These are phyloP conservation scores for Parasitella parasitica DNA, from an alignment of 371 early-diverging fungal species.

Conservation along the genomic window DNA sequence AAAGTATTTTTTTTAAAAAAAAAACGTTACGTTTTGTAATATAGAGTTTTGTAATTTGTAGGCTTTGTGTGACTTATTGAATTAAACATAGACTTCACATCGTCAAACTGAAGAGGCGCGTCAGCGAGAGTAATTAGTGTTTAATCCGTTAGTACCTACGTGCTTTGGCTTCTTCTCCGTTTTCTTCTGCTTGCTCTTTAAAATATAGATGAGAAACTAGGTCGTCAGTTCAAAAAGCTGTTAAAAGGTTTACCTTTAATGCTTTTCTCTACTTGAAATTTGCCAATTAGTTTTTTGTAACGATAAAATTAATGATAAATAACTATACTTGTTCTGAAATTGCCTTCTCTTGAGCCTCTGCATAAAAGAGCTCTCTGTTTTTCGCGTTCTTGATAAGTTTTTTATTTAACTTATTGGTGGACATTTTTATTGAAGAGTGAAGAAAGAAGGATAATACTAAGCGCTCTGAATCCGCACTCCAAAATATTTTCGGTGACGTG, in stretches of 20 bases:
- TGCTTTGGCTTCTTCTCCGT: slow-evolving; percentile 4
- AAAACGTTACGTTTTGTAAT: slow-evolving; percentile 16
- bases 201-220: slow-evolving; percentile 11
- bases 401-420: slow-evolving; percentile 13
- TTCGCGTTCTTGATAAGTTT: slow-evolving; percentile 12
- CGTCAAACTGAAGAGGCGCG: slow-evolving; percentile 12
- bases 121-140: slow-evolving; percentile 17
- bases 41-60: not conserved
- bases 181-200: slow-evolving; percentile 4
- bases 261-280: slow-evolving; percentile 6
- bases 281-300: slow-evolving; percentile 9
- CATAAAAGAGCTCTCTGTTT: slow-evolving; percentile 19
- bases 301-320: slow-evolving; percentile 9
- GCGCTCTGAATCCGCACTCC: not conserved
- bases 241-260: slow-evolving; percentile 13
- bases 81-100: slow-evolving; percentile 4
- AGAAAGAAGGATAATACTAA: not conserved
- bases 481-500: not conserved
- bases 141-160: slow-evolving; percentile 10
- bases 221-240: slow-evolving; percentile 12
- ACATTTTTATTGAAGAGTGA: slow-evolving; percentile 13
- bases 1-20: slow-evolving; percentile 11
- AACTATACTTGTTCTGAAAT: slow-evolving; percentile 14
- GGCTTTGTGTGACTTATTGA: slow-evolving; percentile 14
- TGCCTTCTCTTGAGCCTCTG: slow-evolving; percentile 16